A percentile compares a stretch with the other conserved stretches of the same genome.
Conservation (phyloP, 371 early-diverging fungal species). For the Phascolomyces articulosus region DNA sequence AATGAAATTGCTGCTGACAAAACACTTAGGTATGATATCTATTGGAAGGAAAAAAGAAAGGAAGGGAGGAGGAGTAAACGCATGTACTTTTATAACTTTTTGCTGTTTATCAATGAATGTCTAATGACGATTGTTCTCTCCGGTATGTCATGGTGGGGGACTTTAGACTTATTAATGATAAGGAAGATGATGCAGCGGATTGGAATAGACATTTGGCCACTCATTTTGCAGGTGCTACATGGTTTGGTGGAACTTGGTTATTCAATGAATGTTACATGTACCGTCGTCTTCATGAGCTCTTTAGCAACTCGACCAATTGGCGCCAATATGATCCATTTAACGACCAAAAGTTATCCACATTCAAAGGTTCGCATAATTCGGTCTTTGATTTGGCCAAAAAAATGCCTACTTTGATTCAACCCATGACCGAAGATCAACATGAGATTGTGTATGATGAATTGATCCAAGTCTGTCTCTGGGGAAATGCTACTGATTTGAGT, state of each 20-base stretch:
- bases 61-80: too few species aligned
- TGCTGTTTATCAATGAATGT: too few species aligned
- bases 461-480: conserved; percentile 83
- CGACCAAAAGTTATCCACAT: conserved; percentile 70
- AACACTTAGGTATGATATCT: conserved; percentile 49
- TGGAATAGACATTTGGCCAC: conserved; percentile 68
- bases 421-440: conserved; percentile 41
- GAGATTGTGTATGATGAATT: conserved; percentile 69
- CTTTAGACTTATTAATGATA: conserved; percentile 60
- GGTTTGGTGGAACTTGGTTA: conserved; percentile 79
- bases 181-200: conserved; percentile 54
- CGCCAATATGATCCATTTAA: conserved; percentile 74
- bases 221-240: conserved; percentile 59
- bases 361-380: conserved; percentile 64
- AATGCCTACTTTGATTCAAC: conserved; percentile 41
- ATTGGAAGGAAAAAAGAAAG: neutral
- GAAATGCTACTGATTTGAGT: conserved; percentile 88
- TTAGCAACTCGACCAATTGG: conserved; percentile 66
- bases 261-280: conserved; percentile 86
- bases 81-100: too few species aligned
- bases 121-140: too few species aligned
- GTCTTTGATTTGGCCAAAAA: conserved; percentile 69
- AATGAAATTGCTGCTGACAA: conserved; percentile 72
- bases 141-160: neutral
- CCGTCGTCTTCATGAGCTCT: conserved; percentile 70